A percentile compares a stretch with the other conserved stretches of the same genome.
Evolutionary conservation across 2,329 filamentous ascomycete genomes (phyloP).

Genomic region (Microdochium paspali): DNA sequence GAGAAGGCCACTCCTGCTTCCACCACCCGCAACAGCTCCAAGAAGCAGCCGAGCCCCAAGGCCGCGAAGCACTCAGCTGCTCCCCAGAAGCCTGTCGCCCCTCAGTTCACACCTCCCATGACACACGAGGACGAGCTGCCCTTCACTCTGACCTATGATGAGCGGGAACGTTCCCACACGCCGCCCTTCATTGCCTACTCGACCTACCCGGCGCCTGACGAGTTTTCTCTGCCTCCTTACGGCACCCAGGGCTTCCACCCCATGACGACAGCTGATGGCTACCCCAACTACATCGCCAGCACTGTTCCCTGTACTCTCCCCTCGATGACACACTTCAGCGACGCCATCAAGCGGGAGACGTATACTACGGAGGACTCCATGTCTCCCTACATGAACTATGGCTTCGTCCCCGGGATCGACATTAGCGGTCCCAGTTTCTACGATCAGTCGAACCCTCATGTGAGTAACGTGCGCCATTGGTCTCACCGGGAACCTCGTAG

Average conservation of each 20-base stretch:
- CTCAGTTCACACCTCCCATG: slow-evolving; percentile 53
- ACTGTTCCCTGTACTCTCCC: slow-evolving; percentile 51
- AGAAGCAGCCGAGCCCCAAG: slow-evolving; percentile 40
- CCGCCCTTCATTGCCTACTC: slow-evolving; percentile 62
- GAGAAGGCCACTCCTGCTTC: slow-evolving; percentile 26
- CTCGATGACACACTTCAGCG: slow-evolving; percentile 53
- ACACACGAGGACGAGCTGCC: slow-evolving; percentile 54
- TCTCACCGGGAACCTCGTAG: slow-evolving; percentile 32
- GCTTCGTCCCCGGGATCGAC: slow-evolving; percentile 55
- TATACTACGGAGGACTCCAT: slow-evolving; percentile 49
- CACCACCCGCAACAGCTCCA: slow-evolving; percentile 18
- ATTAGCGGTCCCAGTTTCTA: slow-evolving; percentile 52
- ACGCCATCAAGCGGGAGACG: slow-evolving; percentile 58
- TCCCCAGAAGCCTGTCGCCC: slow-evolving; percentile 23
- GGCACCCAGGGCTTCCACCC: slow-evolving; percentile 41
- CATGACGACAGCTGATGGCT: slow-evolving; percentile 40
- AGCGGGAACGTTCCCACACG: slow-evolving; percentile 60
- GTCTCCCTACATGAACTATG: slow-evolving; percentile 59
- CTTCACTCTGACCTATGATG: slow-evolving; percentile 51
- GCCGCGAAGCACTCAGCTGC: slow-evolving; percentile 19
- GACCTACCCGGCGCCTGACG: slow-evolving; percentile 57
- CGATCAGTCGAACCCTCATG: slow-evolving; percentile 63
- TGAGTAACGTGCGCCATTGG: slow-evolving; percentile 49
- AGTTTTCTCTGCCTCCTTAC: slow-evolving; percentile 52
- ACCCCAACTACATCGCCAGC: slow-evolving; percentile 47